Evolutionary conservation across 1,284 basidiomycete species (phyloP), one percentile per base, ranked within the genome.

Genomic region (Puccinia novopanici): DNA sequence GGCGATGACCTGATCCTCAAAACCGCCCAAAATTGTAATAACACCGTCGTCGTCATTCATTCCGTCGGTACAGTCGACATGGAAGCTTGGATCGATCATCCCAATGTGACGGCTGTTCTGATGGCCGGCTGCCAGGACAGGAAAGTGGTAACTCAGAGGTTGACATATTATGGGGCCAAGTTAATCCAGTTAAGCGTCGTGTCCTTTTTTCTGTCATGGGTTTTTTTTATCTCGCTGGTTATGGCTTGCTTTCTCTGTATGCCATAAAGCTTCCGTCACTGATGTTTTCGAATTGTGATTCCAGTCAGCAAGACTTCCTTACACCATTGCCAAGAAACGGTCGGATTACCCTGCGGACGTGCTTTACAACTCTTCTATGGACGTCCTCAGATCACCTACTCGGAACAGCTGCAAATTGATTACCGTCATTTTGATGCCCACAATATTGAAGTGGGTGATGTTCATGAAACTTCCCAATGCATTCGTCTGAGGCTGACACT

Each of bases 391-490:
- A 54, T 68, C 6, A 81, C 22, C 59, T 80, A 81, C 27, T n/a
- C 67, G 15, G 82, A 82, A 57, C 24, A 57, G 42, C 24, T 81
- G 15, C 12, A 63, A 12, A 80, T 82, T 17, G 82, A 82, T 68
- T 82, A 82, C 57, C 50, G 81, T 5, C 82, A 82, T 75, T 82
- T 82, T 71, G 82, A 82, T 67, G 13, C 54, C 0, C n/a, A 81
- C 40, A 52, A 76, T 42, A 82, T 82, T 24, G 52, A 59, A 45
- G 81, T 82, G 22, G 17, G 81, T 75, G 3, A 48, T 15, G 27
- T 50, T 74, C 55, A 59, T 37, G 6, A 74, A 24, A n/a, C 12
- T 24, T 34, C 22, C 15, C 24, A 6, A 42, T 61, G 8, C 27
- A 8, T n/a, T 57, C 5, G 50, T n/a, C 30, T 13, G 13, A 2